These are phyloP conservation scores for Ceratobasidium sp. DNA, from an alignment of 1,284 basidiomycete genomes.

Conservation along the genomic window DNA sequence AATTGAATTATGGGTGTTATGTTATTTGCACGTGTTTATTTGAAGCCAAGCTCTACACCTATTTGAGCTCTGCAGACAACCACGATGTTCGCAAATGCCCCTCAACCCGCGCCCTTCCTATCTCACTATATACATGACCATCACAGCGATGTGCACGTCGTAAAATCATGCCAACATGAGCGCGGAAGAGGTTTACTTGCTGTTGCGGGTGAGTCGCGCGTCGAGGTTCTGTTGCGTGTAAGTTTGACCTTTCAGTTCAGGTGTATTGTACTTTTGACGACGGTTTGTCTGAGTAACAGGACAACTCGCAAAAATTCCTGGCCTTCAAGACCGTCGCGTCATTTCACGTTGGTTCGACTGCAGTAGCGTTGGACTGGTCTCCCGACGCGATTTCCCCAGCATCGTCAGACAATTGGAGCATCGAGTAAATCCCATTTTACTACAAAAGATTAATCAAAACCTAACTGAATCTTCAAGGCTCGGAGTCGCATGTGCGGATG, in stretches of 20 bases:
- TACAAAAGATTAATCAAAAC: slow-evolving; percentile 6
- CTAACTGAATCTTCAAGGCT: slow-evolving; percentile 56
- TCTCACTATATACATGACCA: slow-evolving; percentile 33
- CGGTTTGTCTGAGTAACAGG: slow-evolving; percentile 35
- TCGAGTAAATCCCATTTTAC: slow-evolving; percentile 62
- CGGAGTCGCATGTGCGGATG: slow-evolving; percentile 69
- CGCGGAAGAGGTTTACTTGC: slow-evolving; percentile 57
- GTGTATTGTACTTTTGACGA: slow-evolving; percentile 40
- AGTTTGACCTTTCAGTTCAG: slow-evolving; percentile 46
- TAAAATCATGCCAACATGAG: slow-evolving; percentile 36
- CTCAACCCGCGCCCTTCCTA: slow-evolving; percentile 21
- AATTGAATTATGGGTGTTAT: background rate
- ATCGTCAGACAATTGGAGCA: slow-evolving; percentile 61
- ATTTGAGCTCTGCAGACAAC: background rate
- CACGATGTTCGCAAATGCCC: slow-evolving; percentile 28
- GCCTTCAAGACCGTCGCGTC: slow-evolving; percentile 63
- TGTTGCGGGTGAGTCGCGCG: slow-evolving; percentile 71
- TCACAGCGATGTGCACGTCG: slow-evolving; percentile 34
- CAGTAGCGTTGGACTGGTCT: slow-evolving; percentile 81
- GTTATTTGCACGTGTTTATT: slow-evolving; percentile 28
- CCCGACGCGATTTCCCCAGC: slow-evolving; percentile 69
- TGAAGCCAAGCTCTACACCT: background rate
- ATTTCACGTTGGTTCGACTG: slow-evolving; percentile 73
- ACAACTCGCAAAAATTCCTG: slow-evolving; percentile 51
- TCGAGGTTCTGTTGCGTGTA: slow-evolving; percentile 71